A percentile compares a stretch with the other conserved stretches of the same genome.
These are phyloP conservation scores for Podila epigama DNA, from an alignment of 192 early-diverging fungal species.

Conservation along the genomic window DNA sequence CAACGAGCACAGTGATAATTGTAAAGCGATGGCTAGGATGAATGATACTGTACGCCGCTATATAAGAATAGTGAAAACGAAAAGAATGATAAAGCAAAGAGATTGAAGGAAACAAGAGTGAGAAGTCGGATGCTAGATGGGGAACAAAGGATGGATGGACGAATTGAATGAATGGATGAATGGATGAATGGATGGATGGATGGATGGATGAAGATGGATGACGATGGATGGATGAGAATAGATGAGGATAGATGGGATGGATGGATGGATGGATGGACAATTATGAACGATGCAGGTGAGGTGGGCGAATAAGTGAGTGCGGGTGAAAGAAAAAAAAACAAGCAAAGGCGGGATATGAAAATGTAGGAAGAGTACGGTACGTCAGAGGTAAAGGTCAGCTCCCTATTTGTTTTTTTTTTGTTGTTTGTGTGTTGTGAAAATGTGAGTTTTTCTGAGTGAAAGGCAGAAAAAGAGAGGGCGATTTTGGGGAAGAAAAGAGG, in stretches of 20 bases:
- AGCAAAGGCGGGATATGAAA: constrained; percentile 4
- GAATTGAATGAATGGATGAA: not conserved
- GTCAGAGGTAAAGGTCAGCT: not conserved
- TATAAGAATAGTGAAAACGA: not conserved
- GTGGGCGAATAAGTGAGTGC: not conserved
- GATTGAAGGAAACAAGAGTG: not conserved
- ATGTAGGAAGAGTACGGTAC: not conserved
- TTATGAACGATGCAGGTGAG: not conserved
- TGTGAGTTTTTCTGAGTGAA: too few species aligned
- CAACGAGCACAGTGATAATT: not conserved
- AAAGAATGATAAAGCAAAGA: not conserved
- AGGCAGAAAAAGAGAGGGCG: too few species aligned
- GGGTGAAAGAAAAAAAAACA: not conserved
- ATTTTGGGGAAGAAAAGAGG: too few species aligned
- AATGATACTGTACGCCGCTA: too few species aligned
- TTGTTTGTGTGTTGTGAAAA: too few species aligned
- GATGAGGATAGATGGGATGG: not conserved
- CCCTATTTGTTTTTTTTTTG: too few species aligned
- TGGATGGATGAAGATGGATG: not conserved
- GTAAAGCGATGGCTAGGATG: not conserved
- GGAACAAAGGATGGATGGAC: constrained; percentile 7
- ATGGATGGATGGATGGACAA: not conserved
- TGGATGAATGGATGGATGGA: not conserved
- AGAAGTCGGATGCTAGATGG: not conserved
- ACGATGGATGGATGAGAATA: not conserved